Evolutionary conservation across 2,329 filamentous ascomycete species (phyloP), one percentile per base, ranked within the genome.

Genomic region (Aspergillus pseudoglaucus): DNA sequence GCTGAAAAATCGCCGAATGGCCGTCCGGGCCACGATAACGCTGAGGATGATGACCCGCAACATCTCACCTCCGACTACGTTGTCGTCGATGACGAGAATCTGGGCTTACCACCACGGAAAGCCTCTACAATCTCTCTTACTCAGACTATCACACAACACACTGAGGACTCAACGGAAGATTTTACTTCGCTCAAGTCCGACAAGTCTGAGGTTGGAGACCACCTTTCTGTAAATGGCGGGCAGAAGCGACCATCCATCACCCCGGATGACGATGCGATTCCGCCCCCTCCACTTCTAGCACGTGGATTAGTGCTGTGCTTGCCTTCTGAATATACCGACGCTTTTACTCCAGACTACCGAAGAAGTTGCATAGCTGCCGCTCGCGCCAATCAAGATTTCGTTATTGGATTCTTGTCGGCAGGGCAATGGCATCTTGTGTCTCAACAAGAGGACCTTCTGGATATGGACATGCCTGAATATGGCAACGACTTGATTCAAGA

Each of bases 121-220:
- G 60, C 56, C 15, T 71, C 68, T 14, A 69, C 67, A 12, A 72
- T 72, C 42, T 71, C 69, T 7, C 62, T 72, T 42, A 72, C 68
- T 3, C 66, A 66, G 35, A 69, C 67, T 4, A 65, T 69, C 47
- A 63, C 62, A 22, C 60, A 67, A 47, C 62, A 67, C 23, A 64
- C 65, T 22, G 65, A 68, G 43, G 55, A 59, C 20, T 64, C 62
- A 12, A 47, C 47, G 5, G 52, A 58, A 37, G 47, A 44, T 8
- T 45, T 46, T 12, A 30, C 9, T 33, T 43, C 51, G 30, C 51
- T 39, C 15, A 39, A 56, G 25, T 33, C 48, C 6, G 49, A 51
- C 14, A 32, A 38, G 10, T 48, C 51, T 6, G 47, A 55, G 40
- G 44, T 45, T 10, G 42, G 38, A 15, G 47, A 56, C 17, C 46